Evolutionary conservation across 768 basidiomycete species (phyloP).

Genomic region (Crepidotus variabilis): DNA sequence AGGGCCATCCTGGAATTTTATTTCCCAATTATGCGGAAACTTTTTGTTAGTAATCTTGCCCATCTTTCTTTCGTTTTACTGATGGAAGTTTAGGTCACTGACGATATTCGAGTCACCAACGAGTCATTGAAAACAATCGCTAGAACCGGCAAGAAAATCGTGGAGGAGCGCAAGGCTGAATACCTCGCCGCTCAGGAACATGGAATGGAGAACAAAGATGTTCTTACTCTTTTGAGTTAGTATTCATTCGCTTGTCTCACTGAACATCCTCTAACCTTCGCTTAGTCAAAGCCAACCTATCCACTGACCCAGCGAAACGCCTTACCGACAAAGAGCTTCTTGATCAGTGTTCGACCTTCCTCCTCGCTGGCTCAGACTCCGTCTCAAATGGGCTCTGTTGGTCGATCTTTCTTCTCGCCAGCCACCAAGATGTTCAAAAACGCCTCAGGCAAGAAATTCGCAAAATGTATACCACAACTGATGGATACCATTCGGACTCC

Average conservation of each 20-base stretch:
- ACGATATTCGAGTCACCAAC: conserved; percentile 33
- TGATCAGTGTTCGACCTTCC: conserved; percentile 61
- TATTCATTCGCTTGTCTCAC: conserved; percentile 3
- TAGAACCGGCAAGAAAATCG: conserved; percentile 36
- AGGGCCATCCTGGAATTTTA: conserved; percentile 40
- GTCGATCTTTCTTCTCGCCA: conserved; percentile 53
- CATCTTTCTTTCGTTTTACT: not conserved
- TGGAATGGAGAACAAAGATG: conserved; percentile 36
- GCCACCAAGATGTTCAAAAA: conserved; percentile 50
- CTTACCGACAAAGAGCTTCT: conserved; percentile 61
- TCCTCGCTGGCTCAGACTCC: conserved; percentile 63
- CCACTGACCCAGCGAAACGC: conserved; percentile 36
- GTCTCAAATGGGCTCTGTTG: conserved; percentile 55
- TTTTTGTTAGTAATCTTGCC: conserved; percentile 35
- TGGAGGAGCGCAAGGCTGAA: conserved; percentile 37
- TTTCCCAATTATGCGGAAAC: conserved; percentile 39
- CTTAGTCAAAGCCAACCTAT: conserved; percentile 59
- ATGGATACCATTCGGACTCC: conserved; percentile 18
- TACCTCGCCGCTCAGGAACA: conserved; percentile 31
- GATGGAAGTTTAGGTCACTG: conserved; percentile 33
- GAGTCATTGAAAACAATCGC: conserved; percentile 36
- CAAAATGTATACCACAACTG: conserved; percentile 8
- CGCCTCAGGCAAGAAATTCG: conserved; percentile 50
- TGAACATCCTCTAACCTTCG: not conserved
- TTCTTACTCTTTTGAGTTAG: conserved; percentile 47